A percentile compares a stretch with the other conserved stretches of the same genome.
phyloP scores from a whole-genome alignment of 129 eudicot species.

The Smallanthus sonchifolius region DNA sequence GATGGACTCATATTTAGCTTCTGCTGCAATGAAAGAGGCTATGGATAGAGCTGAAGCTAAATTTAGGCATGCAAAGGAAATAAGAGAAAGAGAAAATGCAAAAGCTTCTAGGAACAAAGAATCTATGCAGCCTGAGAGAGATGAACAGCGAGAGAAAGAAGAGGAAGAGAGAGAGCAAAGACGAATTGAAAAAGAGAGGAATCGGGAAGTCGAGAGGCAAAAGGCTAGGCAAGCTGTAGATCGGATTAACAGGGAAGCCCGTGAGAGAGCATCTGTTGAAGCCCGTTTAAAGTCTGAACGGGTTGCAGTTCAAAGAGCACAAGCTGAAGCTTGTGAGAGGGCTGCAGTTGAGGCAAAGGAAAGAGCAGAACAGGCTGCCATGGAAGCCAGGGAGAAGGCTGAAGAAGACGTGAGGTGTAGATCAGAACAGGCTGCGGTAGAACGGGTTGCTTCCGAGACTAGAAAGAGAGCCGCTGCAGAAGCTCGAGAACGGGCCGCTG shows the following conservation, averaged over 20 bases:
- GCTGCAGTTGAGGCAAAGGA: constrained; percentile 88
- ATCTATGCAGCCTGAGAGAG: constrained; percentile 48
- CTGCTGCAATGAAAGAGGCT: constrained; percentile 98
- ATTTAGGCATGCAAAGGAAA: constrained; percentile 86
- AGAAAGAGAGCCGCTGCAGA: constrained; percentile 77
- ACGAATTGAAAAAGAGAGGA: constrained; percentile 58
- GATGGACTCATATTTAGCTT: constrained; percentile 54
- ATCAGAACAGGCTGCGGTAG: constrained; percentile 50
- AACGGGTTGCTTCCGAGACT: constrained; percentile 59
- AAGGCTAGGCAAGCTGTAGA: constrained; percentile 81
- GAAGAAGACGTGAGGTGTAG: constrained; percentile 59
- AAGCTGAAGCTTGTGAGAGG: constrained; percentile 97
- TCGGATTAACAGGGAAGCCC: constrained; percentile 83
- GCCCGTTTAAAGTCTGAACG: constrained; percentile 73
- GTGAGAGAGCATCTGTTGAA: constrained; percentile 69
- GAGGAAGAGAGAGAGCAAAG: constrained; percentile 63
- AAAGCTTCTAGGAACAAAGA: constrained; percentile 77
- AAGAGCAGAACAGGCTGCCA: constrained; percentile 89
- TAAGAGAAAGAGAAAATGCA: constrained; percentile 77
- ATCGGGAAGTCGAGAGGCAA: constrained; percentile 55
- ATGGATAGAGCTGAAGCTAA: constrained; percentile 96
- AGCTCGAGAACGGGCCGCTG: constrained; percentile 61
- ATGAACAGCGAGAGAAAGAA: constrained; percentile 60
- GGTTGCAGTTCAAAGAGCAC: constrained; percentile 90
- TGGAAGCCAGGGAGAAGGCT: constrained; percentile 77